Conservation (phyloP, 169 alveolate genomes). For the Plasmodium ovale region DNA sequence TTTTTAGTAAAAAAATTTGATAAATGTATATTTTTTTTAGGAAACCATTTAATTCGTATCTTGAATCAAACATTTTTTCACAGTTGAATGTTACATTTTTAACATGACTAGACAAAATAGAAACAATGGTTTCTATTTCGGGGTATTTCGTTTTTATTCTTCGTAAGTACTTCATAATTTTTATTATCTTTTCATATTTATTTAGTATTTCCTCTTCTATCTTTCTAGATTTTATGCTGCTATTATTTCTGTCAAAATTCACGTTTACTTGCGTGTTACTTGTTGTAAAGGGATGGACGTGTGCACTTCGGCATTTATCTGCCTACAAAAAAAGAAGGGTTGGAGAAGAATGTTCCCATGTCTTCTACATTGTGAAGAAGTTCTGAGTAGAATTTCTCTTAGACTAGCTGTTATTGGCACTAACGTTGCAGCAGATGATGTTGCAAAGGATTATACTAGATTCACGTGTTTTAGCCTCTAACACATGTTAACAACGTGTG, state of each 20-base stretch:
- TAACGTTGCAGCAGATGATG: not conserved
- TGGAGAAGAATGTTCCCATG: not conserved
- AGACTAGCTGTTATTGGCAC: too few relatives aligned
- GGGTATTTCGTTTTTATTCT: slow-evolving; percentile 50
- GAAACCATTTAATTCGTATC: slow-evolving; percentile 47
- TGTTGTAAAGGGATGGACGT: not conserved
- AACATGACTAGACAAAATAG: slow-evolving; percentile 54
- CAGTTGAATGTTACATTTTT: slow-evolving; percentile 69
- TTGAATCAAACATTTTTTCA: slow-evolving; percentile 63
- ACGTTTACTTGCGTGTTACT: not conserved
- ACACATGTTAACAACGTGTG: not conserved
- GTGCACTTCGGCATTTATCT: not conserved
- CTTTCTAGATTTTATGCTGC: slow-evolving; percentile 2
- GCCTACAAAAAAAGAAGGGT: slow-evolving; percentile 5
- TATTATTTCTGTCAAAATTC: slow-evolving; percentile 9
- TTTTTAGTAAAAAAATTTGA: slow-evolving; percentile 59
- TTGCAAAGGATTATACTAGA: not conserved
- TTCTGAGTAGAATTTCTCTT: too few relatives aligned
- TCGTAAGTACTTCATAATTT: slow-evolving; percentile 63
- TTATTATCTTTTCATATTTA: slow-evolving; percentile 67
- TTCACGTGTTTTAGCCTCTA: not conserved
- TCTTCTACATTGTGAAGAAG: not conserved
- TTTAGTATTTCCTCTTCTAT: slow-evolving; percentile 52
- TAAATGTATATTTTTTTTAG: slow-evolving; percentile 60
- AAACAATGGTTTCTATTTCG: slow-evolving; percentile 52